Evolutionary conservation across 1,139 yeast species (phyloP), one percentile per base, ranked within the genome.

Genomic region (Yamadazyma friedrichii): DNA sequence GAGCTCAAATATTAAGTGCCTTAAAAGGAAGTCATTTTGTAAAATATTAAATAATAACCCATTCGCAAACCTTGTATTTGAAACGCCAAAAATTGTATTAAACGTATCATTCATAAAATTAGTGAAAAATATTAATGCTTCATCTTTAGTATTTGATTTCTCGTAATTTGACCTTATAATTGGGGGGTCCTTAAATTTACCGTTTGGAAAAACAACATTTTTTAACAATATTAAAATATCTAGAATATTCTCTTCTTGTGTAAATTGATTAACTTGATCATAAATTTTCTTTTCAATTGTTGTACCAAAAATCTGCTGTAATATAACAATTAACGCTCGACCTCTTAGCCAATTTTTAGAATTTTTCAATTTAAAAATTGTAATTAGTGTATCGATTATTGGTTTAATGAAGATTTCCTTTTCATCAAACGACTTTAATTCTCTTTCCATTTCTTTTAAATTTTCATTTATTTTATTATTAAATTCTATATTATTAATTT

Each of bases 301-400:
- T 2, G 95, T 88, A 0, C 97, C 97, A 40, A 91, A 74, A 1
- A 91, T 61, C 59, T 88, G 96, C 58, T 89, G 97, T 33, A 89
- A 67, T 3, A 91, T 80, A 3, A 88, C 82, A 31, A 89, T 74
- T 4, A 88, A 70, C 0, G 97, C 96, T 38, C 91, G 70, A 0
- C 96, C 97, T 41, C 95, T 67, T 1, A 89, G 63, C 96, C 96
- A 88, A 38, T 78, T 76, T 41, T 79, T 81, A 2, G 86, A 72
- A 33, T 74, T 76, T 42, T 82, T 80, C 22, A 88, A 64, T 16
- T 87, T 80, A 62, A 91, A 91, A 0, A 88, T 58, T 0, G 85
- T 70, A 15, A 87, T 76, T 38, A 89, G 72, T 9, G 88, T 59
- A 49, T 88, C 95, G 49, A 94, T 84, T 2, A 91, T 81, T 0